A percentile compares a stretch with the other conserved stretches of the same genome.
Evolutionary conservation across 352 stramenopile species (phyloP).

Genomic region (Phytopythium vexans): DNA sequence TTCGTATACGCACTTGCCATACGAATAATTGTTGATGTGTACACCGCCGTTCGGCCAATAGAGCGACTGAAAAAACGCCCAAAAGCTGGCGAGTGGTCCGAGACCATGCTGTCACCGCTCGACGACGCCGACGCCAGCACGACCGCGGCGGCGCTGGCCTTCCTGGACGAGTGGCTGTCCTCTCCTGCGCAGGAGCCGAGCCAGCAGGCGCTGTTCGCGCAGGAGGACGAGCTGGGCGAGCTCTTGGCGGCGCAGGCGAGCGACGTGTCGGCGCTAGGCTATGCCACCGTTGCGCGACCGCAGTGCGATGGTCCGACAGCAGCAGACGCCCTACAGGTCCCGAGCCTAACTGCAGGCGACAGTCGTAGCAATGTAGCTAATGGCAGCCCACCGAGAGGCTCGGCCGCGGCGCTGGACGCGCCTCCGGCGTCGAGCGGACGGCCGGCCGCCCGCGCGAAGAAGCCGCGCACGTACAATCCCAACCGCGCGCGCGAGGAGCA

Average conservation of each 20-base stretch:
- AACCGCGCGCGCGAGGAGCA: constrained; percentile 6
- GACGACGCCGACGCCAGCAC: too few species aligned
- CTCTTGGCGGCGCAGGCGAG: constrained; percentile 1
- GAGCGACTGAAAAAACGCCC: too few species aligned
- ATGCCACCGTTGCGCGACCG: background rate
- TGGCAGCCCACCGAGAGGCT: too few species aligned
- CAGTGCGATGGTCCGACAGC: background rate
- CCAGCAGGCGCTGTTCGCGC: background rate
- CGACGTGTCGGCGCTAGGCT: background rate
- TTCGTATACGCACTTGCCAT: too few species aligned
- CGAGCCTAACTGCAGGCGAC: background rate
- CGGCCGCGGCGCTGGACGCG: too few species aligned
- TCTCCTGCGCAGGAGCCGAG: background rate
- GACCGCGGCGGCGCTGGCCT: background rate
- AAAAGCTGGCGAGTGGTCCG: too few species aligned
- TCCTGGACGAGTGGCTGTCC: constrained; percentile 1
- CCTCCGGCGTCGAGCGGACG: background rate
- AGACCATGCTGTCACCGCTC: too few species aligned
- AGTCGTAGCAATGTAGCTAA: too few species aligned
- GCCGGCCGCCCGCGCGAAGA: background rate
- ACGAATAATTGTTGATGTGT: too few species aligned
- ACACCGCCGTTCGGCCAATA: too few species aligned
- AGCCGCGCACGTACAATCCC: constrained; percentile 5
- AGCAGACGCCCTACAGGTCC: background rate
- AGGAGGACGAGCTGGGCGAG: background rate